phyloP scores from a whole-genome alignment of 371 early-diverging fungal species.

The Amoeboradix gromovi region DNA sequence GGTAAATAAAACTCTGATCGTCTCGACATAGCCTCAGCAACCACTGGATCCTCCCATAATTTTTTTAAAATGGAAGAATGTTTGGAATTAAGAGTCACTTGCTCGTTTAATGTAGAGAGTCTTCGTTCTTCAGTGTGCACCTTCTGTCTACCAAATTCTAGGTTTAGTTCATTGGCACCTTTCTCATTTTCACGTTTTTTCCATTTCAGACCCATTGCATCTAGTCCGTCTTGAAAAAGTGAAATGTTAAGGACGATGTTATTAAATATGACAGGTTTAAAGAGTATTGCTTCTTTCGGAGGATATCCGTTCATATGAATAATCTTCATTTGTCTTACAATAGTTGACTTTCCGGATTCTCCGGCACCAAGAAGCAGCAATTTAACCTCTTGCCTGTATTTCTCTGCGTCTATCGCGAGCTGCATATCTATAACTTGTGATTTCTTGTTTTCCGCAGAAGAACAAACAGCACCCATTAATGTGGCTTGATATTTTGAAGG shows the following conservation, averaged over 20 bases:
- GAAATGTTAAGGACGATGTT: not conserved
- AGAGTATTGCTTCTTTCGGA: not conserved
- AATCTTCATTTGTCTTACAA: slow-evolving; percentile 5
- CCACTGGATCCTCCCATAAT: slow-evolving; percentile 1
- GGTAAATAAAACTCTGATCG: slow-evolving; percentile 1
- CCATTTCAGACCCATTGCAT: not conserved
- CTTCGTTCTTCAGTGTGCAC: not conserved
- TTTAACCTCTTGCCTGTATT: not conserved
- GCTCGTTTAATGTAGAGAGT: not conserved
- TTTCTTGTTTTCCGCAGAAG: not conserved
- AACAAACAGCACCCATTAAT: not conserved
- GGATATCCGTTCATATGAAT: slow-evolving; percentile 4
- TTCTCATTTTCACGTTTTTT: not conserved
- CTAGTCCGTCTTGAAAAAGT: not conserved
- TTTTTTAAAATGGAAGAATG: not conserved
- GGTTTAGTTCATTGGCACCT: not conserved
- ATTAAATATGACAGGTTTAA: not conserved
- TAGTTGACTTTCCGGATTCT: slow-evolving; percentile 7
- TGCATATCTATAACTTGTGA: not conserved
- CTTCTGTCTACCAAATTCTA: not conserved
- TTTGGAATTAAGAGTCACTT: not conserved
- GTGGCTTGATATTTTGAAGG: not conserved
- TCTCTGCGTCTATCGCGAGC: not conserved
- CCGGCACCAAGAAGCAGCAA: slow-evolving; percentile 2
- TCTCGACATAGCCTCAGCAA: not conserved